Evolutionary conservation across 2,329 filamentous ascomycete genomes (phyloP).

Genomic region (Fusarium fujikuroi): DNA sequence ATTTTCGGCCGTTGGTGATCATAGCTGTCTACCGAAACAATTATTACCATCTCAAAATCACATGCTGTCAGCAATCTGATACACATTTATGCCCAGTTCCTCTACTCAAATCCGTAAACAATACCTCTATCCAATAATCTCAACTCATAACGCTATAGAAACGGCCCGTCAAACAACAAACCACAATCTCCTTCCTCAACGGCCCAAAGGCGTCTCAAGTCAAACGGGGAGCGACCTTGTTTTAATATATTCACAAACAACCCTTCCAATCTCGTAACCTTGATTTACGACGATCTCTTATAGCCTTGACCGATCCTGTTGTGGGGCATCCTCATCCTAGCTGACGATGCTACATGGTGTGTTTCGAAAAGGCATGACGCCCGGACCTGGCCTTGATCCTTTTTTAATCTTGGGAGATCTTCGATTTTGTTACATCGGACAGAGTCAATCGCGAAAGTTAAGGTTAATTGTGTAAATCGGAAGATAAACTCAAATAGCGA

Average conservation of each 20-base stretch:
- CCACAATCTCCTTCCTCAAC: neutral
- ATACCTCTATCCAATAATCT: neutral
- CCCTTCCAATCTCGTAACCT: slow-evolving; percentile 21
- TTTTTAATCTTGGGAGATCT: slow-evolving; percentile 12
- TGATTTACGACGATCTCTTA: neutral
- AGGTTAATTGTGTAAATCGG: neutral
- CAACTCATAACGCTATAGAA: neutral
- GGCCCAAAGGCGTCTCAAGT: neutral
- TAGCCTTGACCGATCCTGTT: neutral
- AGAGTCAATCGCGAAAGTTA: neutral
- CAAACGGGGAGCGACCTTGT: neutral
- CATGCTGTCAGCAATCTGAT: slow-evolving; percentile 2
- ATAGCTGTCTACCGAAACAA: neutral
- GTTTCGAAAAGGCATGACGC: slow-evolving; percentile 35
- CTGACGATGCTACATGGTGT: slow-evolving; percentile 31
- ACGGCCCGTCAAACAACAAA: neutral
- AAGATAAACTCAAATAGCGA: neutral
- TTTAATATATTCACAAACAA: slow-evolving; percentile 2
- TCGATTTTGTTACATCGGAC: neutral
- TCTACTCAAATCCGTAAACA: neutral
- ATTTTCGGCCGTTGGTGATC: neutral
- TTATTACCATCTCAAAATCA: neutral
- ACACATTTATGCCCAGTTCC: neutral
- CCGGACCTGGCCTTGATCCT: slow-evolving; percentile 9
- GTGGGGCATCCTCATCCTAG: slow-evolving; percentile 2